Percentiles rank a stretch among this genome's conserved stretches.
Evolutionary conservation across 148 eudicot species (phyloP).

Genomic region (Cornus suecica): DNA sequence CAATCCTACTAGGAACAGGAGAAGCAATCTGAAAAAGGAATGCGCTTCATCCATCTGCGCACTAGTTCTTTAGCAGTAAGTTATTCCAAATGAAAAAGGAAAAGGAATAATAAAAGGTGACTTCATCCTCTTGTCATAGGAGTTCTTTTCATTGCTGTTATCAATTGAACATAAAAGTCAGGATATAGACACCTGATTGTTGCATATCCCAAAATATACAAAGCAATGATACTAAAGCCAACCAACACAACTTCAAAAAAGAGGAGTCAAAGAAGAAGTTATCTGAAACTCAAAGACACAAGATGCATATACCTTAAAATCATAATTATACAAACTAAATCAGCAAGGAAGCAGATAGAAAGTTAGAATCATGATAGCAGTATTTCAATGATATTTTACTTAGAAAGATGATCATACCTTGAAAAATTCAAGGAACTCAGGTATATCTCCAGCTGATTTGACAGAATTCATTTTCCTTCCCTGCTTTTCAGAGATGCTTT

Average conservation of each 20-base stretch:
- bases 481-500: constrained; percentile 81
- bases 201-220: neutral
- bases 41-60: too few relatives aligned
- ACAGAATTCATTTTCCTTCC: constrained; percentile 78
- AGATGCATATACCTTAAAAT: neutral
- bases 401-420: constrained; percentile 44
- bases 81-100: neutral
- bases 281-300: neutral
- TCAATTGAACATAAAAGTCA: neutral
- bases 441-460: constrained; percentile 81
- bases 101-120: too few relatives aligned
- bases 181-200: neutral
- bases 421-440: constrained; percentile 58
- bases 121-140: neutral
- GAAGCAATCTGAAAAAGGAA: too few relatives aligned
- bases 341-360: neutral
- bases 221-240: neutral
- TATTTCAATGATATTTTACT: neutral
- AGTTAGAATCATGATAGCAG: neutral
- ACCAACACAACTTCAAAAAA: neutral
- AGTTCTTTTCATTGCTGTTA: neutral
- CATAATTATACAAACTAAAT: neutral
- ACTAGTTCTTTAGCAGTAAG: too few relatives aligned
- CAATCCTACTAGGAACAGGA: too few relatives aligned
- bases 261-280: neutral